Evolutionary conservation across 306 rosid genomes (phyloP), one percentile per base, ranked within the genome.

Genomic region (Urtica urens): DNA sequence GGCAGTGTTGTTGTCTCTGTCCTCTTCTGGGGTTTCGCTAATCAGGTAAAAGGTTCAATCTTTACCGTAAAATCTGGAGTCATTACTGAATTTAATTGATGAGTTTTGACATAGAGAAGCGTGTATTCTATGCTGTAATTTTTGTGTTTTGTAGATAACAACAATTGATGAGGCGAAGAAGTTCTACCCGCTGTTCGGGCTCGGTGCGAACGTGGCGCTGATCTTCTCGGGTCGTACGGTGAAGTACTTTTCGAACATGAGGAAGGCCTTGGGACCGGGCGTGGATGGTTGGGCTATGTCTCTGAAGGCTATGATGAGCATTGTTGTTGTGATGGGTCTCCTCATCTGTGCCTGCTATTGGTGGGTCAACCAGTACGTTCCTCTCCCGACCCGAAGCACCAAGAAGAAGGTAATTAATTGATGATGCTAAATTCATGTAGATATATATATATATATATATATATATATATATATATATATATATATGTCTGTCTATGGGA

Each of bases 221-320:
- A 61, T 88, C 19, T 83, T 88, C 75, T 83, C 95, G 5, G 95
- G 96, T 23, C 76, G 93, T 38, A 88, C 97, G 0, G 90, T 88
- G 70, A 88, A 88, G 64, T 88, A 83, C 69, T 88, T 88, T 71
- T 88, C 95, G 22, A 72, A 88, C 43, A 1, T 88, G 78, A 83
- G 95, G 75, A 28, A 68, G 51, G 67, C 77, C 59, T 77, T 84
- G 71, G 95, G 86, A 45, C 97, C 93, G 22, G 95, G 95, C 49
- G 84, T 88, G 20, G 97, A 88, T 66, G 97, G 97, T 25, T 88
- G 97, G 97, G 93, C 97, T 21, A 12, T 88, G 38, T 88, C 97
- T 46, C 70, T 88, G 3, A 84, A 57, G 64, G 95, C 49, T 16
- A 88, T 88, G 95, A 88, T 88, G 93, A 83, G 97, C 67, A 88